phyloP scores from a whole-genome alignment of 441 rosid species.

The California macrophylla region DNA sequence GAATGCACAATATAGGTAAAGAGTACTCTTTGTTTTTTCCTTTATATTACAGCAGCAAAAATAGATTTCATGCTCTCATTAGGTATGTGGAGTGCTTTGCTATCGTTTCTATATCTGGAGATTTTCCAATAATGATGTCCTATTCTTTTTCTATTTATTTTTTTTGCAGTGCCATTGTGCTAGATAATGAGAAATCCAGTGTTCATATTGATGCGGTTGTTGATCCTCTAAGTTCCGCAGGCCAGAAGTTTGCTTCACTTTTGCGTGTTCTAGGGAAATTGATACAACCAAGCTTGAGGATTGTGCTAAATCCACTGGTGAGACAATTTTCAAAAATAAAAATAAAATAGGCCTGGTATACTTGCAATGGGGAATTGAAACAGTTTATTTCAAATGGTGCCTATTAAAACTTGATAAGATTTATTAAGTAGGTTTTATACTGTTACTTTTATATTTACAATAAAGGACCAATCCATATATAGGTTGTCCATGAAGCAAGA shows the following conservation, averaged over 20 bases:
- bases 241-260: slow-evolving; percentile 85
- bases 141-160: slow-evolving; percentile 11
- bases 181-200: slow-evolving; percentile 60
- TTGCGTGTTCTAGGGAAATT: slow-evolving; percentile 68
- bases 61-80: neutral
- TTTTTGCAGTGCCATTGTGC: slow-evolving; percentile 63
- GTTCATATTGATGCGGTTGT: slow-evolving; percentile 90
- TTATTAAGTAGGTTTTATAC: neutral
- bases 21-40: neutral
- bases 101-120: neutral
- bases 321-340: slow-evolving; percentile 20
- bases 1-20: slow-evolving; percentile 68
- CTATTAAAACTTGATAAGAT: neutral
- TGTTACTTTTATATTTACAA: neutral
- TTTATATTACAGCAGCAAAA: neutral
- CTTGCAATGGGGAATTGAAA: neutral
- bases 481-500: neutral
- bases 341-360: neutral
- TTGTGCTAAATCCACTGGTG: slow-evolving; percentile 92
- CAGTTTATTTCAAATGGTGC: neutral
- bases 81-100: neutral
- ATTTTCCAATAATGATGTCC: neutral
- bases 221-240: slow-evolving; percentile 86
- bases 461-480: neutral
- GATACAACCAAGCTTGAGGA: slow-evolving; percentile 86